phyloP scores from a whole-genome alignment of 306 rosid species.

The Cucurbita pepo region DNA sequence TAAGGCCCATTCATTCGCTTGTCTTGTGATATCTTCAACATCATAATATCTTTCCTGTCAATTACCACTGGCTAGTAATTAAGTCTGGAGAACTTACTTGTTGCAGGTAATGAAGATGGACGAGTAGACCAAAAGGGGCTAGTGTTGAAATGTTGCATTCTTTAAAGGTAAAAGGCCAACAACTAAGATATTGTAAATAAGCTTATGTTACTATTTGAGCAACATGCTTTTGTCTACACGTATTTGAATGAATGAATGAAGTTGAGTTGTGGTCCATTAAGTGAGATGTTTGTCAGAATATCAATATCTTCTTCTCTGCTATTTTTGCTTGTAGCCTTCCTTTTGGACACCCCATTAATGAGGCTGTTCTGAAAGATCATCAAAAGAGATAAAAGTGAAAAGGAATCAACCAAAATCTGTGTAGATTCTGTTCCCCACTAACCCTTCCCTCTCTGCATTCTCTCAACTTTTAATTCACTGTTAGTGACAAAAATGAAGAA shows the following conservation, averaged over 20 bases:
- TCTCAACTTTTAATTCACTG: not conserved
- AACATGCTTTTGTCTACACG: not conserved
- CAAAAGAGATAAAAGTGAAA: slow-evolving; percentile 1
- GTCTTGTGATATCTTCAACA: not conserved
- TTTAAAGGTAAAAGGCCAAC: slow-evolving; percentile 30
- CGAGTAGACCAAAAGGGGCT: slow-evolving; percentile 77
- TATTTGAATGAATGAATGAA: slow-evolving; percentile 1
- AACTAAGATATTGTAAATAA: slow-evolving; percentile 1
- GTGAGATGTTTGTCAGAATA: not conserved
- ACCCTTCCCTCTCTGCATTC: not conserved
- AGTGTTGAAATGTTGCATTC: slow-evolving; percentile 71
- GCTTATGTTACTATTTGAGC: slow-evolving; percentile 1
- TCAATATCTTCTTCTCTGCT: not conserved
- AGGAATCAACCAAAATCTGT: not conserved
- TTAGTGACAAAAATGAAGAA: not conserved
- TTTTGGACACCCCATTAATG: not conserved
- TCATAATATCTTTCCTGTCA: not conserved
- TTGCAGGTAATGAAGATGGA: slow-evolving; percentile 77
- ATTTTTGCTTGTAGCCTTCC: not conserved
- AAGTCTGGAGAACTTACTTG: slow-evolving; percentile 5
- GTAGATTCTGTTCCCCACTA: slow-evolving; percentile 1
- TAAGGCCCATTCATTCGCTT: not conserved
- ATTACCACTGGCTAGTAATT: not conserved
- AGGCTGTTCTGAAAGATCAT: not conserved
- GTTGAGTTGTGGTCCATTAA: slow-evolving; percentile 1